phyloP scores from a whole-genome alignment of 352 stramenopile species.

The Peronosclerospora sorghi region DNA sequence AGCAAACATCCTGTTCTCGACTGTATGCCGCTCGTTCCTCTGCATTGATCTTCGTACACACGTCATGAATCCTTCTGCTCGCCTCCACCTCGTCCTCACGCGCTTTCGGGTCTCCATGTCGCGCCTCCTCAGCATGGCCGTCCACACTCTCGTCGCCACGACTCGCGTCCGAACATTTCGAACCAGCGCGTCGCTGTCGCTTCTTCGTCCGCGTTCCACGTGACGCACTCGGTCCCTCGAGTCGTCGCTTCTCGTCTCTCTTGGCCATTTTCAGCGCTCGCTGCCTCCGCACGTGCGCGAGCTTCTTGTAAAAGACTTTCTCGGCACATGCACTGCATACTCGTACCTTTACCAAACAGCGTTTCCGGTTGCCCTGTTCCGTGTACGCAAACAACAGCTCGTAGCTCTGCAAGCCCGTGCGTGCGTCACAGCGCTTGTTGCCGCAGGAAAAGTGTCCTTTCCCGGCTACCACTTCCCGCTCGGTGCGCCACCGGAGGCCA shows the following conservation, averaged over 20 bases:
- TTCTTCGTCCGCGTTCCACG: slow-evolving; percentile 5
- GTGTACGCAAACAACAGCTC: slow-evolving; percentile 74
- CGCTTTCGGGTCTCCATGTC: not conserved
- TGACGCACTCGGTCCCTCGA: slow-evolving; percentile 1
- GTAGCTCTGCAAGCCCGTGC: slow-evolving; percentile 41
- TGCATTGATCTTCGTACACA: slow-evolving; percentile 28
- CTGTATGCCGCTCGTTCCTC: slow-evolving; percentile 12
- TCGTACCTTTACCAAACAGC: slow-evolving; percentile 71
- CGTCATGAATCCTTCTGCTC: slow-evolving; percentile 14
- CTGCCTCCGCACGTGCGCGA: slow-evolving; percentile 20
- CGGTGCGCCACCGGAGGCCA: slow-evolving; percentile 70
- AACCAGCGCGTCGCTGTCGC: slow-evolving; percentile 1
- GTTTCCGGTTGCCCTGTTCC: slow-evolving; percentile 52
- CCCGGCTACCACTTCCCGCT: slow-evolving; percentile 55
- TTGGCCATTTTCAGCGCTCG: slow-evolving; percentile 4
- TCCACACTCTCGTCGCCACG: not conserved
- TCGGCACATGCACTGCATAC: slow-evolving; percentile 44
- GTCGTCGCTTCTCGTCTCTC: slow-evolving; percentile 6
- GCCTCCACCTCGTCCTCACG: not conserved
- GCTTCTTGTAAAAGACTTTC: slow-evolving; percentile 65
- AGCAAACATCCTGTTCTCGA: not conserved
- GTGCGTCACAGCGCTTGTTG: slow-evolving; percentile 57
- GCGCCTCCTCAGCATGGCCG: not conserved
- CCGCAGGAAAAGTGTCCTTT: slow-evolving; percentile 79
- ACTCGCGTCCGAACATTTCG: not conserved